These are phyloP conservation scores for Darksidea phi DNA, from an alignment of 495 filamentous ascomycete genomes.

Conservation along the genomic window DNA sequence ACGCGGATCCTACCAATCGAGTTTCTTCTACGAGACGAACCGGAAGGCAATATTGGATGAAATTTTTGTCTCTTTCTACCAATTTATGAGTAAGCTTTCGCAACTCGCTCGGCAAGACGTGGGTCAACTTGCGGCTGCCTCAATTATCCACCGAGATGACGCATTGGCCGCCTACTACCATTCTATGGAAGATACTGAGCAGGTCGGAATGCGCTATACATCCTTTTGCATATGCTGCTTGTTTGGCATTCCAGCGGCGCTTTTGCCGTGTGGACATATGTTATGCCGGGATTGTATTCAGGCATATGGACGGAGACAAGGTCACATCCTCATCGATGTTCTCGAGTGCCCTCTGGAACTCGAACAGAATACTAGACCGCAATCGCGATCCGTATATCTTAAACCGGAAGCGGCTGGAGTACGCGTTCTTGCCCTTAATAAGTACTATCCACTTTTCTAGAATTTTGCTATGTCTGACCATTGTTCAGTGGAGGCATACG, in stretches of 20 bases:
- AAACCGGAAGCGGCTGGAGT: slow-evolving; percentile 19
- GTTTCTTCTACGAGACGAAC: slow-evolving; percentile 21
- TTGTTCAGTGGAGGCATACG: slow-evolving; percentile 24
- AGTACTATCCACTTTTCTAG: slow-evolving; percentile 1
- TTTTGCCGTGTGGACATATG: slow-evolving; percentile 25
- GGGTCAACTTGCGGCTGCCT: slow-evolving; percentile 9
- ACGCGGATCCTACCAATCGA: slow-evolving; percentile 23
- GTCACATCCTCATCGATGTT: slow-evolving; percentile 14
- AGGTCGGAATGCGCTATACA: slow-evolving; percentile 3
- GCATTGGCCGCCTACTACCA: slow-evolving; percentile 4
- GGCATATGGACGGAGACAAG: slow-evolving; percentile 7
- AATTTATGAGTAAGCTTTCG: slow-evolving; percentile 9
- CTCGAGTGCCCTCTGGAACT: slow-evolving; percentile 17
- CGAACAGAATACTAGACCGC: neutral
- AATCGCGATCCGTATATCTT: slow-evolving; percentile 11
- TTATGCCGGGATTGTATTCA: slow-evolving; percentile 18
- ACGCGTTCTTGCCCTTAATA: slow-evolving; percentile 18
- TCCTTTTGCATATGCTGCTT: slow-evolving; percentile 28
- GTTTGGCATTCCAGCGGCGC: slow-evolving; percentile 9
- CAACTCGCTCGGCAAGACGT: neutral
- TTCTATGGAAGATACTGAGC: neutral
- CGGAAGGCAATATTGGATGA: slow-evolving; percentile 8
- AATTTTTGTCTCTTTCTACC: slow-evolving; percentile 11
- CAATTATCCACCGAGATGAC: slow-evolving; percentile 21
- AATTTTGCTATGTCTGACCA: neutral